phyloP scores from a whole-genome alignment of 805 yeast genomes.

The Candida xyloterini region DNA sequence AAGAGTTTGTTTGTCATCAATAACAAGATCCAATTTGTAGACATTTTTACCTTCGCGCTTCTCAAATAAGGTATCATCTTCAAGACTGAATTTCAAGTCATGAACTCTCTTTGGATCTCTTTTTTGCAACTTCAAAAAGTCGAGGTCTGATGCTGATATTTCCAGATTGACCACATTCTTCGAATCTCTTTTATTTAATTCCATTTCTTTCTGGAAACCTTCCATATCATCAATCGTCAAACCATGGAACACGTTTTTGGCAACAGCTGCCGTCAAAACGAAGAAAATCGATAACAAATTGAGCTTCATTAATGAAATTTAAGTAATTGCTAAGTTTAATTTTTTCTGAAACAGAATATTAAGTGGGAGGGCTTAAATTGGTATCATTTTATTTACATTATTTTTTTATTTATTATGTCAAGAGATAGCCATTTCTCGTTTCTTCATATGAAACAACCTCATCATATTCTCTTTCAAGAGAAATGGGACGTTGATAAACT shows the following conservation, averaged over 20 bases:
- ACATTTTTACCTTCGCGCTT: conserved; percentile 14
- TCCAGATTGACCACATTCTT: conserved; percentile 21
- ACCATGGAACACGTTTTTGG: conserved; percentile 20
- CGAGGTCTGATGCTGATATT: conserved; percentile 16
- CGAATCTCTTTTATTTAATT: conserved; percentile 20
- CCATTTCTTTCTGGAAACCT: conserved; percentile 11
- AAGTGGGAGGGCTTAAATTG: too few species aligned
- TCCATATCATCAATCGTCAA: conserved; percentile 9
- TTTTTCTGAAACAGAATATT: too few species aligned
- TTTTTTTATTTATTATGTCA: conserved; percentile 17
- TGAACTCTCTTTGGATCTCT: conserved; percentile 17
- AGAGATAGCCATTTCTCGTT: conserved; percentile 29
- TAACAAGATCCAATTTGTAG: conserved; percentile 10
- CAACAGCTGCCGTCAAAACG: conserved; percentile 5
- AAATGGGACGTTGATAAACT: conserved; percentile 32
- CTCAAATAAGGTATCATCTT: not conserved
- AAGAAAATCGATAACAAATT: conserved; percentile 1
- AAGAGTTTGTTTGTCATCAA: conserved; percentile 6
- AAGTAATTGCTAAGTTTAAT: not conserved
- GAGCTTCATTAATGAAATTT: not conserved
- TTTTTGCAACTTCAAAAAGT: conserved; percentile 4
- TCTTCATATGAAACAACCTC: conserved; percentile 32
- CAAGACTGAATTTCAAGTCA: conserved; percentile 7
- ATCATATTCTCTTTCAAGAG: conserved; percentile 31
- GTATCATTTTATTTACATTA: not conserved